Conservation (phyloP, 768 basidiomycete species). For the Leccinellum albellum region DNA sequence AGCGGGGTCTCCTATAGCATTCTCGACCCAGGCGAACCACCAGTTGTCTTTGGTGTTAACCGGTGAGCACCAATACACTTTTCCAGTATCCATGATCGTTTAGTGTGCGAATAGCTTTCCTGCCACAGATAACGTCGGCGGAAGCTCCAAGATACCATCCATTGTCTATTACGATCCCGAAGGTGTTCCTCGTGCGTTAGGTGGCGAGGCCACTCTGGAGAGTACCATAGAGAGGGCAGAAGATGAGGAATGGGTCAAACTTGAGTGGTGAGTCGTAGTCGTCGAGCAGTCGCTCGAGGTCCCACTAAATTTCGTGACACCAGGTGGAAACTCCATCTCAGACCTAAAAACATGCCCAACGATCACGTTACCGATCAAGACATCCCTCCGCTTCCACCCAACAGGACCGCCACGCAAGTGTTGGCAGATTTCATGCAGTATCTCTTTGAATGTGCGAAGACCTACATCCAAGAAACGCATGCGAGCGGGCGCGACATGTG, state of each 20-base stretch:
- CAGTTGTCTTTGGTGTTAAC: conserved; percentile 18
- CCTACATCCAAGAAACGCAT: conserved; percentile 45
- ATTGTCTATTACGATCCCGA: conserved; percentile 43
- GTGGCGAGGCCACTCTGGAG: conserved; percentile 43
- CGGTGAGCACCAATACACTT: conserved; percentile 15
- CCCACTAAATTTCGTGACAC: conserved; percentile 3
- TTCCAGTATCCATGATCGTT: background rate
- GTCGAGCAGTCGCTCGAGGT: background rate
- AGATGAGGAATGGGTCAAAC: conserved; percentile 31
- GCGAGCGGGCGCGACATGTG: conserved; percentile 40
- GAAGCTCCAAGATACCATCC: conserved; percentile 49
- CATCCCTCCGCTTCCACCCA: conserved; percentile 41
- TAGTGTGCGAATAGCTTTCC: conserved; percentile 38
- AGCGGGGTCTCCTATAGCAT: conserved; percentile 46
- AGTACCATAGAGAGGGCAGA: conserved; percentile 37
- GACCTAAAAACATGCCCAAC: conserved; percentile 23
- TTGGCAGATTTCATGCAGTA: conserved; percentile 49
- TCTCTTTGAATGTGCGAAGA: conserved; percentile 39
- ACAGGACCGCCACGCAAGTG: conserved; percentile 40
- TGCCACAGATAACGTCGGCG: conserved; percentile 42
- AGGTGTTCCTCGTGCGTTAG: conserved; percentile 40
- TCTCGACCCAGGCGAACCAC: conserved; percentile 29
- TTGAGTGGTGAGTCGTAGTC: conserved; percentile 27
- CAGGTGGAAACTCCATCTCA: conserved; percentile 37
- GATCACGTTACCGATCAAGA: conserved; percentile 29